Conservation (phyloP, 768 basidiomycete species). For the Suillus discolor region DNA sequence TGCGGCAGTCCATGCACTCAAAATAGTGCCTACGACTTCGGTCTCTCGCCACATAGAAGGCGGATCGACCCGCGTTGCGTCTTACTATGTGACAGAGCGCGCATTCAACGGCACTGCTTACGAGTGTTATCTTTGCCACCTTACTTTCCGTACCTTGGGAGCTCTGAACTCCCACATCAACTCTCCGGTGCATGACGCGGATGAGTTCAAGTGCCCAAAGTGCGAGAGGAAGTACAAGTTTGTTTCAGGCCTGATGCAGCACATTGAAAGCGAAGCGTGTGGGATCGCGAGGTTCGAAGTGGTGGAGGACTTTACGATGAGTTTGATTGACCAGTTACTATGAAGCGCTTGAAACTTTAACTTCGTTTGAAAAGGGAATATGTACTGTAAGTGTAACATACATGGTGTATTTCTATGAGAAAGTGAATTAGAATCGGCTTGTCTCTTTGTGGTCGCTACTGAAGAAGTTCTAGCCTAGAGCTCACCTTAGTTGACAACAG, state of each 20-base stretch:
- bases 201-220: constrained; percentile 49
- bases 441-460: neutral
- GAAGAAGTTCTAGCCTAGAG: neutral
- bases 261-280: constrained; percentile 20
- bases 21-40: constrained; percentile 39
- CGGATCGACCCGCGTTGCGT: constrained; percentile 15
- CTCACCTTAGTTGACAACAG: neutral
- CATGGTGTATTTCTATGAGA: neutral
- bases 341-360: constrained; percentile 1
- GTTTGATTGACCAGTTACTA: neutral
- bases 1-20: constrained; percentile 32
- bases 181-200: constrained; percentile 39
- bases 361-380: neutral
- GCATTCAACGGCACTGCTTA: constrained; percentile 45
- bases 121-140: constrained; percentile 44
- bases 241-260: constrained; percentile 45
- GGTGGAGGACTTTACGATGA: neutral
- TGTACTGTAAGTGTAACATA: neutral
- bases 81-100: constrained; percentile 34
- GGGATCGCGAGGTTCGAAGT: neutral
- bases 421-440: neutral
- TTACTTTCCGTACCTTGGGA: constrained; percentile 31
- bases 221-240: constrained; percentile 39
- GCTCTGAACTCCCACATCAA: constrained; percentile 29
- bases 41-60: constrained; percentile 32